A percentile compares a stretch with the other conserved stretches of the same genome.
Evolutionary conservation across 805 yeast species (phyloP).

Genomic region (Lipomyces starkeyi): DNA sequence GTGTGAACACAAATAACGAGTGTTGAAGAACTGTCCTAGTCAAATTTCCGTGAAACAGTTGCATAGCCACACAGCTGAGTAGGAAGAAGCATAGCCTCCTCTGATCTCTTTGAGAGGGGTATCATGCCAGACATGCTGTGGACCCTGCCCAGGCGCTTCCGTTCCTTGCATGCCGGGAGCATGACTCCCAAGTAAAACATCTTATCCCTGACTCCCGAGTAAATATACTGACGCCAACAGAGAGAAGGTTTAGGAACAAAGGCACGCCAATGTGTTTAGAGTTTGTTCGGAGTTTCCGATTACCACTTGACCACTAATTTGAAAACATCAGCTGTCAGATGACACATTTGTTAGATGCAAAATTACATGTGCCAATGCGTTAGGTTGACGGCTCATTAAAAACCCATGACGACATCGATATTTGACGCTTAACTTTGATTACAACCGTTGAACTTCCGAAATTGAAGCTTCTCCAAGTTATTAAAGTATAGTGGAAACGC

Average conservation of each 20-base stretch:
- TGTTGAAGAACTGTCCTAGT: background rate
- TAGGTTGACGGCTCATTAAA: too few species aligned
- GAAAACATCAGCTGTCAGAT: background rate
- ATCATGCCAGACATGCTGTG: conserved; percentile 2
- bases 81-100: background rate
- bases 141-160: background rate
- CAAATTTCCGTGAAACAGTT: background rate
- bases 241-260: background rate
- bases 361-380: too few species aligned
- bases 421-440: too few species aligned
- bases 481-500: too few species aligned
- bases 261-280: background rate
- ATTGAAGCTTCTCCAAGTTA: too few species aligned
- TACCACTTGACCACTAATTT: background rate
- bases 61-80: background rate
- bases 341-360: background rate
- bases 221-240: background rate
- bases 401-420: too few species aligned
- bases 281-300: conserved; percentile 1
- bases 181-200: too few species aligned
- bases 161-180: too few species aligned
- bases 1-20: background rate
- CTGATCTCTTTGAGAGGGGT: background rate
- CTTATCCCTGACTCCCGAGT: background rate
- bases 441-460: too few species aligned